Conservation (phyloP, 1,284 basidiomycete species). For the Cystobasidiaceae sp. region DNA sequence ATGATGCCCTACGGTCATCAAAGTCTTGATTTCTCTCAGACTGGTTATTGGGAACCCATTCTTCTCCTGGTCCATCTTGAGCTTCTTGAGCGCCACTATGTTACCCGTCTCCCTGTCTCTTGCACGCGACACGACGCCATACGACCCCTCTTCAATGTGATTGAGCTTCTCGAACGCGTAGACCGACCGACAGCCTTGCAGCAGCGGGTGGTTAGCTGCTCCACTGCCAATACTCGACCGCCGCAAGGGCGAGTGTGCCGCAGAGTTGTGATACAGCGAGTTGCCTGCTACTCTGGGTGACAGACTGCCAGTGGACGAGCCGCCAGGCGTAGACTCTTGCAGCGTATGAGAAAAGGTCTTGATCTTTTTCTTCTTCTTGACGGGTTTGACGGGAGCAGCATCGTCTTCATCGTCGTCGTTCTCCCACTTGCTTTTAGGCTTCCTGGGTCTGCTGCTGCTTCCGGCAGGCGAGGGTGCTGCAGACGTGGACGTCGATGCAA, state of each 20-base stretch:
- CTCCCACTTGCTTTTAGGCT: conserved; percentile 49
- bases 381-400: not conserved
- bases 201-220: conserved; percentile 31
- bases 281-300: not conserved
- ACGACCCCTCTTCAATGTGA: conserved; percentile 93
- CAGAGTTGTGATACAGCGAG: conserved; percentile 4
- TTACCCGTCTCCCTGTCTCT: conserved; percentile 87
- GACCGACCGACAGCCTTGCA: conserved; percentile 67
- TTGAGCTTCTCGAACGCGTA: conserved; percentile 90
- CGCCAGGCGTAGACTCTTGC: conserved; percentile 25
- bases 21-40: conserved; percentile 85
- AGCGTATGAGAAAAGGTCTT: conserved; percentile 26
- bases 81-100: conserved; percentile 93
- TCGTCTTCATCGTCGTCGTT: conserved; percentile 33
- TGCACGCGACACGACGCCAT: conserved; percentile 94
- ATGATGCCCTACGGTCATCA: conserved; percentile 77
- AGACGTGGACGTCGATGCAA: not conserved
- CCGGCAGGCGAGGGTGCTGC: not conserved
- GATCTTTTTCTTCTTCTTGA: conserved; percentile 32
- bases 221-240: conserved; percentile 26
- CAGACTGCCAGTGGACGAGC: conserved; percentile 5
- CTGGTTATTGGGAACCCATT: conserved; percentile 98
- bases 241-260: conserved; percentile 10
- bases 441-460: conserved; percentile 47
- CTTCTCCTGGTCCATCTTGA: conserved; percentile 97